A percentile compares a stretch with the other conserved stretches of the same genome.
These are phyloP conservation scores for Xerophyta viscosa DNA, from an alignment of 106 monocot species.

Conservation along the genomic window DNA sequence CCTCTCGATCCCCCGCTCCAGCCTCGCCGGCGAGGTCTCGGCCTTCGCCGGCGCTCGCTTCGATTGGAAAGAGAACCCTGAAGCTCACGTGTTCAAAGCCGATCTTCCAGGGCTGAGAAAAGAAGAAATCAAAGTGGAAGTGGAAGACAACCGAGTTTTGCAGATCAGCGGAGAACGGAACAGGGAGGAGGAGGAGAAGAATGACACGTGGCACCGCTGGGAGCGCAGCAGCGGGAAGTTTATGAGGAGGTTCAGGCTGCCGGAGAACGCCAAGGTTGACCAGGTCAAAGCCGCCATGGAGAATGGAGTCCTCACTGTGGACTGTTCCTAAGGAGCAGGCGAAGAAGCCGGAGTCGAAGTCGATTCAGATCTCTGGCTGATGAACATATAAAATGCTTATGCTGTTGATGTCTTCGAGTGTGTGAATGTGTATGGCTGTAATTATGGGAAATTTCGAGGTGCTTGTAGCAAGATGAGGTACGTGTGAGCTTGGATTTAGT, in stretches of 20 bases:
- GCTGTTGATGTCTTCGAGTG: no score
- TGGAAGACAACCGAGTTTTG: neutral
- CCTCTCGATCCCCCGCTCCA: no score
- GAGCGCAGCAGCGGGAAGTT: neutral
- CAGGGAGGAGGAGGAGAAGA: slow-evolving; percentile 1
- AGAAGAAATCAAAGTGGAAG: neutral
- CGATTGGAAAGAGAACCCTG: slow-evolving; percentile 9
- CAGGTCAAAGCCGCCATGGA: neutral
- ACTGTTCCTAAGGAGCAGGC: neutral
- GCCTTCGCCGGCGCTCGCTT: neutral
- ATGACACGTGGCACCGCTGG: neutral
- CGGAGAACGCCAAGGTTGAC: neutral
- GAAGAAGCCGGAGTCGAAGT: neutral
- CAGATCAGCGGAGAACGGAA: slow-evolving; percentile 1
- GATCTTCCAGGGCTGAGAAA: slow-evolving; percentile 1
- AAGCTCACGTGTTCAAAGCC: slow-evolving; percentile 8
- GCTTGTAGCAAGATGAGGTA: no score
- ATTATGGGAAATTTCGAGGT: no score
- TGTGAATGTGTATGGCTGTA: no score
- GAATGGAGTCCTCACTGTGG: slow-evolving; percentile 1
- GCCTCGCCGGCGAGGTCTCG: neutral
- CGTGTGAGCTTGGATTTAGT: no score
- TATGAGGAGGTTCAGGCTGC: slow-evolving; percentile 1
- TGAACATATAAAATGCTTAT: no score
- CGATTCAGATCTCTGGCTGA: no score